Percentiles rank a stretch among this genome's conserved stretches.
Evolutionary conservation across 345 rosid genomes (phyloP).

Genomic region (Microthlaspi erraticum): DNA sequence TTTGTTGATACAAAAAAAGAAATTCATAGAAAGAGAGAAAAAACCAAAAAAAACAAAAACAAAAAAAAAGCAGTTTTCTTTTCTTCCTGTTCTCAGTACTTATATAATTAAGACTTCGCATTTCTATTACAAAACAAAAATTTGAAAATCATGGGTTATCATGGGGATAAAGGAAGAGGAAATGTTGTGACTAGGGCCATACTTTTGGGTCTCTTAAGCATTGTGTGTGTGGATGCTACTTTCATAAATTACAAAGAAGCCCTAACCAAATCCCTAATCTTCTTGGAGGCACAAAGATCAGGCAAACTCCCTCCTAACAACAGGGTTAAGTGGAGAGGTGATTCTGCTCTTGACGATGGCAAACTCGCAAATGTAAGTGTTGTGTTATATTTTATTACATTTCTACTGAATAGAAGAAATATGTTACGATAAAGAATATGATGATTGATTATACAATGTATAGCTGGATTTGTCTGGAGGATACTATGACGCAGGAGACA

Average conservation of each 20-base stretch:
- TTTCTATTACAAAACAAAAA: neutral
- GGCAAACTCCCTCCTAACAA: slow-evolving; percentile 75
- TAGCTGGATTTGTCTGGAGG: slow-evolving; percentile 86
- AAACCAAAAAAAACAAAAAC: neutral
- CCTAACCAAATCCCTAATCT: slow-evolving; percentile 69
- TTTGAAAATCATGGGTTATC: slow-evolving; percentile 31
- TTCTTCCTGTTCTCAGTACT: slow-evolving; percentile 5
- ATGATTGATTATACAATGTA: neutral
- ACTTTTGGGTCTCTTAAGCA: slow-evolving; percentile 50
- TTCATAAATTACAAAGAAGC: slow-evolving; percentile 70
- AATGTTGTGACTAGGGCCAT: slow-evolving; percentile 34
- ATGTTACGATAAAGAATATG: neutral
- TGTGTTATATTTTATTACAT: neutral
- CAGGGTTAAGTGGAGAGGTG: slow-evolving; percentile 84
- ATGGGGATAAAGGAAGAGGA: slow-evolving; percentile 30
- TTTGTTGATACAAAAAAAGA: slow-evolving; percentile 31
- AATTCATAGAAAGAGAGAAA: neutral
- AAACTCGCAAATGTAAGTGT: slow-evolving; percentile 60
- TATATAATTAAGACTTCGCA: slow-evolving; percentile 30
- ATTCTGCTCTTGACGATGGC: slow-evolving; percentile 86
- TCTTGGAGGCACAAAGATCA: slow-evolving; percentile 92
- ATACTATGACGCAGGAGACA: slow-evolving; percentile 93
- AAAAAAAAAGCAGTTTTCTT: slow-evolving; percentile 17
- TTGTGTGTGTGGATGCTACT: slow-evolving; percentile 46
- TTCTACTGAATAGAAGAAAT: neutral